phyloP scores from a whole-genome alignment of 1,139 yeast genomes.

The Lodderomyces metapsilosis region DNA sequence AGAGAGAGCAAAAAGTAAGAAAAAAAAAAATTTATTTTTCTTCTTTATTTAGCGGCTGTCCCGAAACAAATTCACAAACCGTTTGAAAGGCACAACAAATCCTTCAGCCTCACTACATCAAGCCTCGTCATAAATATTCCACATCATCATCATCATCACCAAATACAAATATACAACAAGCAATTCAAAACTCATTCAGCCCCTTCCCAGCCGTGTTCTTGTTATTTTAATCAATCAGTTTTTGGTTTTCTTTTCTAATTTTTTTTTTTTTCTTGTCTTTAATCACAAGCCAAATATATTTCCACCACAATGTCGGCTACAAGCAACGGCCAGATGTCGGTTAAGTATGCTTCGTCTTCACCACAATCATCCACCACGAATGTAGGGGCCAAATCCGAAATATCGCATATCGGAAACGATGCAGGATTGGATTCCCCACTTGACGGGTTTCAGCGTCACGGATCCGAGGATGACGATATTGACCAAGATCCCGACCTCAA shows the following conservation, averaged over 20 bases:
- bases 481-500: conserved; percentile 1
- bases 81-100: no score
- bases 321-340: background rate
- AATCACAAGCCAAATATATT: no score
- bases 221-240: no score
- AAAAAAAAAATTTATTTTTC: background rate
- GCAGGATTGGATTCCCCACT: no score
- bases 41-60: no score
- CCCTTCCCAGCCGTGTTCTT: no score
- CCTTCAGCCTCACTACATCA: no score
- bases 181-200: no score
- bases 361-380: background rate
- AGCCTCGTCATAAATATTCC: no score
- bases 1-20: background rate
- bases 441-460: background rate
- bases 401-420: background rate
- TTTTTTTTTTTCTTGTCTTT: background rate
- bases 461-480: background rate
- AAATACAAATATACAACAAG: no score
- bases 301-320: conserved; percentile 2
- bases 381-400: background rate
- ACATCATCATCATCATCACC: no score
- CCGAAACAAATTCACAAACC: no score
- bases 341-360: background rate
- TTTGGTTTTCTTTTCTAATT: background rate